A percentile compares a stretch with the other conserved stretches of the same genome.
phyloP scores from a whole-genome alignment of 2,329 filamentous ascomycete species.

The Drechslerella coelobrocha region DNA sequence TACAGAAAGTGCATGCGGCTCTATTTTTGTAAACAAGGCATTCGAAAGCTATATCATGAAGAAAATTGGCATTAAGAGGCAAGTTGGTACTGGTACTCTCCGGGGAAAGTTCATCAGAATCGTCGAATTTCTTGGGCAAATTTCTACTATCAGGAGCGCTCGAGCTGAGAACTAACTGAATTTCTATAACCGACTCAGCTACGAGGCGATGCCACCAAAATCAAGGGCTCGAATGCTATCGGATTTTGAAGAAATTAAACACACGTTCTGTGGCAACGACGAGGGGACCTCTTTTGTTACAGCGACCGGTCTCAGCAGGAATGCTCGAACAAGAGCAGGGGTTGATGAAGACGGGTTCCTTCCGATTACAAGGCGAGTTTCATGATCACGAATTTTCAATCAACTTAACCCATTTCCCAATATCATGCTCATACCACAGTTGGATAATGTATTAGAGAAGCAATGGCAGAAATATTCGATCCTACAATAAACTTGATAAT shows the following conservation, averaged over 20 bases:
- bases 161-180: no score
- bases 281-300: neutral
- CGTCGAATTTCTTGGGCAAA: no score
- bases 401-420: no score
- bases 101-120: neutral
- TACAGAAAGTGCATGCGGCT: neutral
- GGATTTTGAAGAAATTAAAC: conserved; percentile 10
- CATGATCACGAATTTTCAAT: no score
- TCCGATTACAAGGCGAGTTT: neutral
- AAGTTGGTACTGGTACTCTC: neutral
- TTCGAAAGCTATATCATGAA: conserved; percentile 20
- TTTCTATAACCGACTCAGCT: no score
- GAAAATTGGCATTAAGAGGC: conserved; percentile 9
- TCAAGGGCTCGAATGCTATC: conserved; percentile 21
- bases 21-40: conserved; percentile 25
- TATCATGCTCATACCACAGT: no score
- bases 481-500: conserved; percentile 21
- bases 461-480: conserved; percentile 19
- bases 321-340: neutral
- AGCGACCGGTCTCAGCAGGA: neutral
- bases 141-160: no score
- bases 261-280: conserved; percentile 11
- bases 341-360: conserved; percentile 3
- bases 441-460: conserved; percentile 5
- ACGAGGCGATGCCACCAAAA: conserved; percentile 3